These are phyloP conservation scores for Kodamaea kakaduensis DNA, from an alignment of 805 yeast species.

Conservation along the genomic window DNA sequence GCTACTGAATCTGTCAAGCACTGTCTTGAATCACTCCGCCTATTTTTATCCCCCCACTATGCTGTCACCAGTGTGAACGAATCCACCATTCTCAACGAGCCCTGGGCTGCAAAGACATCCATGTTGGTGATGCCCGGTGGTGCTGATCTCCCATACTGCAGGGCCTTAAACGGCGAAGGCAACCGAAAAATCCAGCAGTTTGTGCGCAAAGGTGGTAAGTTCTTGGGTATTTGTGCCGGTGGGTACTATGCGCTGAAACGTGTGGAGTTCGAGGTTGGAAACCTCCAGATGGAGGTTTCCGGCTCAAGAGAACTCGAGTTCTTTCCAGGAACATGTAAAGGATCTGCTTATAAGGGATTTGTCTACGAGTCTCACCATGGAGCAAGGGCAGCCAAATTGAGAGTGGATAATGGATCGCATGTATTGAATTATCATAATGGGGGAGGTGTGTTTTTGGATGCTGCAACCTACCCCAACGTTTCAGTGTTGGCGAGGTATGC, in stretches of 20 bases:
- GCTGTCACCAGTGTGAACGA: constrained; percentile 76
- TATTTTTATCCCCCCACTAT: constrained; percentile 78
- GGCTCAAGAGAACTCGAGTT: constrained; percentile 81
- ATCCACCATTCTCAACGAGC: constrained; percentile 63
- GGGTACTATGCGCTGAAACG: constrained; percentile 76
- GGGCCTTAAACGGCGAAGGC: constrained; percentile 65
- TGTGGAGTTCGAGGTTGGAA: constrained; percentile 82
- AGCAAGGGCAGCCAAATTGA: constrained; percentile 54
- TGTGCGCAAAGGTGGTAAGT: constrained; percentile 76
- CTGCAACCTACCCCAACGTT: constrained; percentile 54
- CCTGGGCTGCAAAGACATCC: constrained; percentile 82
- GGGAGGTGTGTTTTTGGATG: constrained; percentile 81
- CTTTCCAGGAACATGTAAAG: constrained; percentile 80
- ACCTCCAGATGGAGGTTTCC: constrained; percentile 66
- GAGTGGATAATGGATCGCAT: constrained; percentile 22
- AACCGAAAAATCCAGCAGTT: constrained; percentile 57
- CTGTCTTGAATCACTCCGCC: constrained; percentile 69
- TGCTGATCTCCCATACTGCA: constrained; percentile 86
- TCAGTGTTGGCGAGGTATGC: constrained; percentile 70
- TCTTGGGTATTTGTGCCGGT: constrained; percentile 92
- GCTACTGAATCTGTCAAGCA: constrained; percentile 84
- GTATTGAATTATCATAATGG: constrained; percentile 71
- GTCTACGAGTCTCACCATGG: constrained; percentile 74
- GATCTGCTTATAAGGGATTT: constrained; percentile 80
- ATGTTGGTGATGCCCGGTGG: constrained; percentile 93